Evolutionary conservation across 192 early-diverging fungal species (phyloP).

Genomic region (Coemansia sp.): DNA sequence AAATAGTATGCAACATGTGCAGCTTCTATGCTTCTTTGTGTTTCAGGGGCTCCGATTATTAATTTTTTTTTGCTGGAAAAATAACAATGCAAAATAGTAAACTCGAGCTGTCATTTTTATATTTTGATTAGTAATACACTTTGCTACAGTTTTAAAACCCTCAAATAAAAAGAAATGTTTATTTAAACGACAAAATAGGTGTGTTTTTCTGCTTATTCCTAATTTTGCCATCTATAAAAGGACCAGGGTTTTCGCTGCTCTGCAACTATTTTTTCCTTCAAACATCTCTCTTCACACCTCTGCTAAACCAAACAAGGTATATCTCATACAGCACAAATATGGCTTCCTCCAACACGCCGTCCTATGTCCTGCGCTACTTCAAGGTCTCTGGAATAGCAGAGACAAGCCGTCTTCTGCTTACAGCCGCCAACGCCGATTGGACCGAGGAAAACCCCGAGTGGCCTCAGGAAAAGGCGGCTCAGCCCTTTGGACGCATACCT

Average conservation of each 20-base stretch:
- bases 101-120: too few relatives aligned
- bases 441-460: slow-evolving; percentile 48
- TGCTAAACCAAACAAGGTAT: not conserved
- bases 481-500: slow-evolving; percentile 54
- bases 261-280: not conserved
- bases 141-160: too few relatives aligned
- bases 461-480: slow-evolving; percentile 40
- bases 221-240: not conserved
- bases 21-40: not conserved
- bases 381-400: slow-evolving; percentile 25
- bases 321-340: not conserved
- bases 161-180: too few relatives aligned
- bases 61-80: not conserved
- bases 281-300: slow-evolving; percentile 2
- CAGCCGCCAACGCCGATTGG: slow-evolving; percentile 38
- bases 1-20: not conserved
- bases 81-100: not conserved
- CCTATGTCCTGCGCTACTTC: slow-evolving; percentile 44
- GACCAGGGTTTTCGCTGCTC: not conserved
- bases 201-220: too few relatives aligned
- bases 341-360: slow-evolving; percentile 4
- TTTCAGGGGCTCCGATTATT: not conserved
- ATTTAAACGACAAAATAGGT: too few relatives aligned
- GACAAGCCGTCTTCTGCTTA: slow-evolving; percentile 37
- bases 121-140: too few relatives aligned